Evolutionary conservation across 2,329 filamentous ascomycete species (phyloP).

Genomic region (Xylariaceae sp.): DNA sequence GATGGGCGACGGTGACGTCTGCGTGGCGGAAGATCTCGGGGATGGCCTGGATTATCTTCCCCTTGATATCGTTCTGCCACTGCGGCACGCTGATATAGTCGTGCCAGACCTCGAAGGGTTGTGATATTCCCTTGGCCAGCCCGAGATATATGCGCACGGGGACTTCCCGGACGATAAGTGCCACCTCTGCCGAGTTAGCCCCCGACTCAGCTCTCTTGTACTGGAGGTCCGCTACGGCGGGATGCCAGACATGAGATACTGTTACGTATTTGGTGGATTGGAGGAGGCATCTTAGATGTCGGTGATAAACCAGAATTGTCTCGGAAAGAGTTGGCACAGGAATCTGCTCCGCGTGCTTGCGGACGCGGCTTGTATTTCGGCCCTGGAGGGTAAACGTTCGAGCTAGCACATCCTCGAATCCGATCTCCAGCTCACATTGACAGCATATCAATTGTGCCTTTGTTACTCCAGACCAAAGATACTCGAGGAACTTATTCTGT

Average conservation of each 20-base stretch:
- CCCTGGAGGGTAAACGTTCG: background rate
- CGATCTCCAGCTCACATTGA: background rate
- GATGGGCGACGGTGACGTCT: constrained; percentile 6
- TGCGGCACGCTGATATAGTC: constrained; percentile 28
- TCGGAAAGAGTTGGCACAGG: background rate
- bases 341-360: background rate
- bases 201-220: background rate
- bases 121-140: background rate
- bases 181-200: background rate
- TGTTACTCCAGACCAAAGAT: constrained; percentile 1
- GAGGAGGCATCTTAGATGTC: background rate
- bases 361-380: background rate
- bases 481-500: background rate
- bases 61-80: constrained; percentile 6
- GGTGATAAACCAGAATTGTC: background rate
- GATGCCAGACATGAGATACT: background rate
- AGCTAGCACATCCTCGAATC: background rate
- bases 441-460: background rate
- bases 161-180: background rate
- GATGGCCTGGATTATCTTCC: constrained; percentile 8
- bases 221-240: background rate
- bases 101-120: constrained; percentile 19
- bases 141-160: background rate
- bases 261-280: background rate
- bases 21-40: constrained; percentile 8